Percentiles rank a stretch among this genome's conserved stretches.
Conservation (phyloP, 1,284 basidiomycete species). For the Clitocybe nebularis region DNA sequence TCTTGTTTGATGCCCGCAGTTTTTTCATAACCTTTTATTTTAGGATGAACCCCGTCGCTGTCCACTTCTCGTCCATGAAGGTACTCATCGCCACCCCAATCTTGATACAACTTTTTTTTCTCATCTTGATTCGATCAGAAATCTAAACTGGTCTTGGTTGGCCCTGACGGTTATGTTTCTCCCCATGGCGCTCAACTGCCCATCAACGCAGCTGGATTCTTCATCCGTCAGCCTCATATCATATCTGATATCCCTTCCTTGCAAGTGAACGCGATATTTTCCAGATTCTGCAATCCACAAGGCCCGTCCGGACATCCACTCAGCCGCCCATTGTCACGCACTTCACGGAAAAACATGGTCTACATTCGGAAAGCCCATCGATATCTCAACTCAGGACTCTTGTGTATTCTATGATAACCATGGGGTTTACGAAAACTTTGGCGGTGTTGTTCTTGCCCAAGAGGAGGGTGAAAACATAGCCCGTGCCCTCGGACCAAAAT, state of each 20-base stretch:
- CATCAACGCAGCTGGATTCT: conserved; percentile 26
- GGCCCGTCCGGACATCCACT: conserved; percentile 58
- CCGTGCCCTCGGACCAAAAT: conserved; percentile 40
- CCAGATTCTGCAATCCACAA: conserved; percentile 46
- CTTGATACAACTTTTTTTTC: not conserved
- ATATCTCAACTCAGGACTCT: conserved; percentile 48
- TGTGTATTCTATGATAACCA: conserved; percentile 43
- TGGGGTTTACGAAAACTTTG: conserved; percentile 43
- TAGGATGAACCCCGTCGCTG: conserved; percentile 27
- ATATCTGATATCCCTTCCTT: not conserved
- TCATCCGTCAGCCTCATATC: conserved; percentile 17
- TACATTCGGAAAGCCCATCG: conserved; percentile 51
- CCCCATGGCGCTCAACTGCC: conserved; percentile 26
- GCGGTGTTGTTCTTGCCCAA: conserved; percentile 55
- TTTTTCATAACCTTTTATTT: not conserved
- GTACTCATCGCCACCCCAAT: conserved; percentile 8
- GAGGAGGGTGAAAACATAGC: conserved; percentile 59
- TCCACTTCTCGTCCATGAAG: conserved; percentile 26
- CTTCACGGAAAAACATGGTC: conserved; percentile 62
- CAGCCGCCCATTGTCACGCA: conserved; percentile 64
- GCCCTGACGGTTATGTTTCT: conserved; percentile 23
- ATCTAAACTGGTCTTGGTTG: conserved; percentile 27
- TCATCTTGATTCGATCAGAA: conserved; percentile 13
- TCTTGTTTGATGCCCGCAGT: not conserved
- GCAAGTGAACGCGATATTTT: not conserved